phyloP scores from a whole-genome alignment of 2,329 filamentous ascomycete genomes.

The Monilinia polystroma region DNA sequence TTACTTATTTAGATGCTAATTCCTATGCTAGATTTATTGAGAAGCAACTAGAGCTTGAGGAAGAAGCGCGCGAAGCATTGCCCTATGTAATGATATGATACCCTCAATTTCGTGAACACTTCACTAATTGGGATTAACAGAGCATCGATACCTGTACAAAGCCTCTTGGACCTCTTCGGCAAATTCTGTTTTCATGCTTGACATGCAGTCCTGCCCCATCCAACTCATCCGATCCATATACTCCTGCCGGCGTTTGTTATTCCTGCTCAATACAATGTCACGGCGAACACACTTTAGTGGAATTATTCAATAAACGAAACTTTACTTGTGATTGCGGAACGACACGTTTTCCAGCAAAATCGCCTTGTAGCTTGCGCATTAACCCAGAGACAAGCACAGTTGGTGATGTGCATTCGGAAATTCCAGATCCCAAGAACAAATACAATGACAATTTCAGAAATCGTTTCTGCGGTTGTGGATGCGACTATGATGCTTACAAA shows the following conservation, averaged over 20 bases:
- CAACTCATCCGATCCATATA: conserved; percentile 60
- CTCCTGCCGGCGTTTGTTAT: conserved; percentile 85
- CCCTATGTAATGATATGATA: conserved; percentile 69
- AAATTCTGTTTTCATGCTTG: conserved; percentile 87
- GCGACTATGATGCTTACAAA: conserved; percentile 82
- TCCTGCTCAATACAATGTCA: conserved; percentile 96
- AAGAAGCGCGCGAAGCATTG: conserved; percentile 89
- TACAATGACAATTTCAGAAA: conserved; percentile 98
- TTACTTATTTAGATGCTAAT: neutral
- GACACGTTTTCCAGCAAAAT: conserved; percentile 64
- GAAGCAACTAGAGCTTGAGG: conserved; percentile 85
- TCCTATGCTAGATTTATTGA: conserved; percentile 69
- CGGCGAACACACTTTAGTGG: conserved; percentile 89
- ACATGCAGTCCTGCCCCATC: conserved; percentile 84
- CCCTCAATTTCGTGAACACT: neutral
- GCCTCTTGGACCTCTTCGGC: conserved; percentile 81
- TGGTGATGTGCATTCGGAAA: conserved; percentile 73
- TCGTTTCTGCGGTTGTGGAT: conserved; percentile 83
- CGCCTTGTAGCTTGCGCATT: conserved; percentile 73
- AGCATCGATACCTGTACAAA: conserved; percentile 94
- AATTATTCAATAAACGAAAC: conserved; percentile 92
- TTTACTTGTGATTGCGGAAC: conserved; percentile 97
- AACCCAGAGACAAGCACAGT: conserved; percentile 72
- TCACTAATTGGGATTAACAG: conserved; percentile 46
- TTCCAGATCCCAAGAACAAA: conserved; percentile 69